Evolutionary conservation across 768 basidiomycete species (phyloP).

Genomic region (Gyrodon lividus): DNA sequence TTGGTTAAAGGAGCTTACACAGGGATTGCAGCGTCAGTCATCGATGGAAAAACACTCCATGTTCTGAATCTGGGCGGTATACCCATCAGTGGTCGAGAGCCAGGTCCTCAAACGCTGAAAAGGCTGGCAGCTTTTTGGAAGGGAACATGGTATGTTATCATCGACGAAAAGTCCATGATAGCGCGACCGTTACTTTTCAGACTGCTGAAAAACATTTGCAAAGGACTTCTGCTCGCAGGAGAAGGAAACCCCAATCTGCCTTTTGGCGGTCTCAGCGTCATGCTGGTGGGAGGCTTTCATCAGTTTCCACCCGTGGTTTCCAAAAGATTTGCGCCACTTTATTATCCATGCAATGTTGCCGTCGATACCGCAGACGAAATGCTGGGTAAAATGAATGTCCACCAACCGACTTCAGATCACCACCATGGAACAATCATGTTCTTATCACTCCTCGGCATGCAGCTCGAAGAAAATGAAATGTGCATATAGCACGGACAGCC

Average conservation of each 20-base stretch:
- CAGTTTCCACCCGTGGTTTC: slow-evolving; percentile 18
- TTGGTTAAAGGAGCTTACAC: slow-evolving; percentile 26
- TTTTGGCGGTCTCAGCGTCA: slow-evolving; percentile 41
- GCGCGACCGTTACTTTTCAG: slow-evolving; percentile 20
- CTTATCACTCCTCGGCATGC: slow-evolving; percentile 40
- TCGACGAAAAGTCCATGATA: slow-evolving; percentile 42
- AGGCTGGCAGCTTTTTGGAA: neutral
- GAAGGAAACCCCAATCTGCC: slow-evolving; percentile 1
- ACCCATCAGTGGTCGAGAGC: neutral
- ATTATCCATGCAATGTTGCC: slow-evolving; percentile 9
- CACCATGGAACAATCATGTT: slow-evolving; percentile 34
- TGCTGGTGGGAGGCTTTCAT: slow-evolving; percentile 43
- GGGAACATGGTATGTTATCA: slow-evolving; percentile 17
- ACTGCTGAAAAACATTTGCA: slow-evolving; percentile 22
- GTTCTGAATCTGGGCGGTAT: slow-evolving; percentile 28
- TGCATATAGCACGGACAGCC: slow-evolving; percentile 15
- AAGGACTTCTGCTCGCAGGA: slow-evolving; percentile 13
- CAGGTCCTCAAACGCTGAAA: neutral
- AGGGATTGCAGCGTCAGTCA: slow-evolving; percentile 40
- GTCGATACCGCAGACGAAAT: slow-evolving; percentile 1
- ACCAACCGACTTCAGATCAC: slow-evolving; percentile 20
- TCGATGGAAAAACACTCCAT: slow-evolving; percentile 38
- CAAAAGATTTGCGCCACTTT: slow-evolving; percentile 7
- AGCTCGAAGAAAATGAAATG: slow-evolving; percentile 39
- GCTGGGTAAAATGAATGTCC: slow-evolving; percentile 24